Percentiles rank a stretch among this genome's conserved stretches.
Conservation (phyloP, 2,329 filamentous ascomycete species). For the Huntiella decipiens region DNA sequence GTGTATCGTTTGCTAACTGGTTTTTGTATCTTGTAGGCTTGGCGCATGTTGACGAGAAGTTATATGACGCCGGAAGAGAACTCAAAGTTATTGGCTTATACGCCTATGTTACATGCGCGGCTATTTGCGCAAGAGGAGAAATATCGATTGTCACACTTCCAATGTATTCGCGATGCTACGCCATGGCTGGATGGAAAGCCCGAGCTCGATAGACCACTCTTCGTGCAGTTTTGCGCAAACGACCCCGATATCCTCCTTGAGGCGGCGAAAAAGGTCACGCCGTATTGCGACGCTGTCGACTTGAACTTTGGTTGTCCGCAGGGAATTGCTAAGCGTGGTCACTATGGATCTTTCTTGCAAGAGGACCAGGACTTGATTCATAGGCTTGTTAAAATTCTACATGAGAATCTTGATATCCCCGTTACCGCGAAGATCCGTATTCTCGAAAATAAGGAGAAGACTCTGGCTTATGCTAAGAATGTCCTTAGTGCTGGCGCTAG, state of each 20-base stretch:
- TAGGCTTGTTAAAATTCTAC: conserved; percentile 64
- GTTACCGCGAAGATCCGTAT: conserved; percentile 92
- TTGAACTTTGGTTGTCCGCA: conserved; percentile 92
- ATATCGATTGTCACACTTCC: conserved; percentile 67
- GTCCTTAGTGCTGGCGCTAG: conserved; percentile 77
- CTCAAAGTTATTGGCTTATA: conserved; percentile 61
- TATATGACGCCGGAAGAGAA: conserved; percentile 55
- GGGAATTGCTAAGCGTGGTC: conserved; percentile 76
- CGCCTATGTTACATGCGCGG: conserved; percentile 89
- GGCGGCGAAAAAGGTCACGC: conserved; percentile 60
- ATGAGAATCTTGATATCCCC: conserved; percentile 59
- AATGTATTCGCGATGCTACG: conserved; percentile 24
- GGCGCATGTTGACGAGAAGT: conserved; percentile 88
- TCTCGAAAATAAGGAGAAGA: conserved; percentile 69
- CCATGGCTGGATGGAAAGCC: conserved; percentile 75
- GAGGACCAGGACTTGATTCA: conserved; percentile 76
- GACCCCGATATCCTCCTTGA: conserved; percentile 60
- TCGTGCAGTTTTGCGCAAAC: conserved; percentile 94
- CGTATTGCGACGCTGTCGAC: conserved; percentile 88
- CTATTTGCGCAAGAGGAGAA: conserved; percentile 60
- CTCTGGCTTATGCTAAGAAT: conserved; percentile 73
- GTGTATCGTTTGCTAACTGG: neutral
- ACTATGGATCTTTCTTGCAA: conserved; percentile 88
- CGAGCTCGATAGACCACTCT: conserved; percentile 63
- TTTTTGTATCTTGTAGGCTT: conserved; percentile 41